These are phyloP conservation scores for Austroboletus novae-zelandiae DNA, from an alignment of 1,284 basidiomycete species.

Conservation along the genomic window DNA sequence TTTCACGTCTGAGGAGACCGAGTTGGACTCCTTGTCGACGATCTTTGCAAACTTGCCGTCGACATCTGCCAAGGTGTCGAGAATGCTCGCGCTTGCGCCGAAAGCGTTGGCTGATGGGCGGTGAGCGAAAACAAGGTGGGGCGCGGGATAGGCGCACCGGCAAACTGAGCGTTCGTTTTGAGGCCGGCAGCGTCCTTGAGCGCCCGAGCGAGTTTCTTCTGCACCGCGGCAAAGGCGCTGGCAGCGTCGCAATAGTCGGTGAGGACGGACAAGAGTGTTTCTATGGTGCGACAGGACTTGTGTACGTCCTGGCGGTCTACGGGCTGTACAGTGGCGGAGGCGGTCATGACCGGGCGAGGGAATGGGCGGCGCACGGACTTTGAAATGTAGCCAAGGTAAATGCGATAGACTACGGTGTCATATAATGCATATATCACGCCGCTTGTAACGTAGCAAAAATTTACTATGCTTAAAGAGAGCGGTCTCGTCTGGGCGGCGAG, in stretches of 20 bases:
- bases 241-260: slow-evolving; percentile 74
- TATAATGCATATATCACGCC: background rate
- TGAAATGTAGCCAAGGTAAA: slow-evolving; percentile 10
- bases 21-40: slow-evolving; percentile 70
- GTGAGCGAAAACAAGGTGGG: background rate
- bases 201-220: slow-evolving; percentile 73
- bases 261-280: slow-evolving; percentile 60
- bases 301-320: slow-evolving; percentile 68
- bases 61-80: slow-evolving; percentile 67
- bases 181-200: slow-evolving; percentile 59
- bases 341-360: slow-evolving; percentile 11
- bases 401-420: background rate
- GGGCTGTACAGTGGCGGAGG: slow-evolving; percentile 15
- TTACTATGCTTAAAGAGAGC: background rate
- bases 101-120: slow-evolving; percentile 57
- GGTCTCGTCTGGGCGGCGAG: slow-evolving; percentile 14
- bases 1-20: slow-evolving; percentile 63
- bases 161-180: slow-evolving; percentile 59
- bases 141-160: slow-evolving; percentile 44
- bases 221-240: slow-evolving; percentile 55
- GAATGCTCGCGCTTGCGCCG: slow-evolving; percentile 57
- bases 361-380: slow-evolving; percentile 20
- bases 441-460: background rate
- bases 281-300: slow-evolving; percentile 74
- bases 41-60: slow-evolving; percentile 72